Base-by-base conservation (phyloP, 129 eudicot genomes). In the Ambrosia trifida region DNA sequence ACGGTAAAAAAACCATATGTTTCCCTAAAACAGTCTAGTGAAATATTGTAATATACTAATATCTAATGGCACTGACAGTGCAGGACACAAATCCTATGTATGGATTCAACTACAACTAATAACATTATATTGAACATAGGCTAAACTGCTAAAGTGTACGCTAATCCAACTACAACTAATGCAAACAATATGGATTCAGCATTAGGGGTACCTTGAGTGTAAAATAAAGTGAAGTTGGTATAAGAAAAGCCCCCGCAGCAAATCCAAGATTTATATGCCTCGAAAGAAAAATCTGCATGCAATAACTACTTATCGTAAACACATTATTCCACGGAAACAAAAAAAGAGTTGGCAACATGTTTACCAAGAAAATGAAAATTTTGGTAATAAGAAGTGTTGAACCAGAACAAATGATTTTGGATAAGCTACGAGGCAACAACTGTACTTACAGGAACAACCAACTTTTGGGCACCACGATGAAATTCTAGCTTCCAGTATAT, bases 381-480 rank as follows among this genome's bases (percentile, higher is more conserved):
- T 58, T 24, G 35, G 13, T 62, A 62, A 62, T 13, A 62, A 18
- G 17, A 69, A 17, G 3, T 10, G 5, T 46, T 4, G 41, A 62
- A 62, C 43, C 60, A 68, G 36, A 67, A 19, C 1, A 68, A 19
- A 24, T 10, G 6, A 31, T 16, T 53, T 28, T 58, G 35, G 64
- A 76, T 52, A 32, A 4, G 5, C 20, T 38, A 38, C 18, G 31
- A 77, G 33, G 16, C 19, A 8, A 46, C 30, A 53, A 78, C 30
- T 67, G 35, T 76, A 89, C 98, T 94, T 85, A 94, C 98, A 74
- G 98, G 98, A 81, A 94, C 79, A 74, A 89, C 86, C 73, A 94
- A 57, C 83, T 89, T 94, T 61, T 94, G 98, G 49, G 96, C 87
- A 2, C 95, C 96, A 64, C 98, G 97, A 65, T 89, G 96, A 41